Evolutionary conservation across 257 asterid species (phyloP).

Genomic region (Eustoma russellianum): DNA sequence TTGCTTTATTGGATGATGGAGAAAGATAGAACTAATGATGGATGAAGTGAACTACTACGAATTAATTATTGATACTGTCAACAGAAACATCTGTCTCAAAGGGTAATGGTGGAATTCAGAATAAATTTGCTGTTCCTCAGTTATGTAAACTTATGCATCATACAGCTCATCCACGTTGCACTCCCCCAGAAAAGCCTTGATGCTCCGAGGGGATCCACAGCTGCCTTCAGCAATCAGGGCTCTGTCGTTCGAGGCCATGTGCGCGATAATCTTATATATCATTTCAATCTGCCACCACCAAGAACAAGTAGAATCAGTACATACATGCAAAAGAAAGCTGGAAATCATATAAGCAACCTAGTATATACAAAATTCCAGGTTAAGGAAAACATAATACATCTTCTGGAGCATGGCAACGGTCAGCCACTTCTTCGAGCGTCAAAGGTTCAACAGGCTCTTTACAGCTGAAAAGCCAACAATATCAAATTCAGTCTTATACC

Average conservation of each 20-base stretch:
- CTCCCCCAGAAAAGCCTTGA: constrained; percentile 88
- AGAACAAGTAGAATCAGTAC: not conserved
- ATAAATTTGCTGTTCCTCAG: too few species aligned
- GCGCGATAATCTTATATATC: constrained; percentile 88
- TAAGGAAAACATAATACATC: constrained; percentile 36
- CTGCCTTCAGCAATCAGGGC: constrained; percentile 95
- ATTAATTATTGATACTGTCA: too few species aligned
- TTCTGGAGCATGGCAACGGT: constrained; percentile 66
- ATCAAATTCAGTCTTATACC: not conserved
- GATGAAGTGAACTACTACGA: too few species aligned
- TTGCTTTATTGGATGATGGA: too few species aligned
- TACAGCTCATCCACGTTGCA: constrained; percentile 81
- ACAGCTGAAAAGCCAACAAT: constrained; percentile 43
- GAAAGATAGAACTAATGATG: too few species aligned
- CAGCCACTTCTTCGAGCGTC: constrained; percentile 81
- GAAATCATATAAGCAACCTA: not conserved
- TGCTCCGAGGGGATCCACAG: constrained; percentile 90
- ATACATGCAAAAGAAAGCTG: not conserved
- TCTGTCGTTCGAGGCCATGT: constrained; percentile 98
- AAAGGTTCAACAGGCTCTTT: constrained; percentile 88
- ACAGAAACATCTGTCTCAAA: too few species aligned
- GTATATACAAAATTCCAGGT: constrained; percentile 3
- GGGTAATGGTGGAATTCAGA: too few species aligned
- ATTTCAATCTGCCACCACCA: constrained; percentile 75
- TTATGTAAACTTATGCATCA: constrained; percentile 33